Base-by-base conservation (phyloP, 108 stramenopile species). In the Nitzschia sp. region DNA sequence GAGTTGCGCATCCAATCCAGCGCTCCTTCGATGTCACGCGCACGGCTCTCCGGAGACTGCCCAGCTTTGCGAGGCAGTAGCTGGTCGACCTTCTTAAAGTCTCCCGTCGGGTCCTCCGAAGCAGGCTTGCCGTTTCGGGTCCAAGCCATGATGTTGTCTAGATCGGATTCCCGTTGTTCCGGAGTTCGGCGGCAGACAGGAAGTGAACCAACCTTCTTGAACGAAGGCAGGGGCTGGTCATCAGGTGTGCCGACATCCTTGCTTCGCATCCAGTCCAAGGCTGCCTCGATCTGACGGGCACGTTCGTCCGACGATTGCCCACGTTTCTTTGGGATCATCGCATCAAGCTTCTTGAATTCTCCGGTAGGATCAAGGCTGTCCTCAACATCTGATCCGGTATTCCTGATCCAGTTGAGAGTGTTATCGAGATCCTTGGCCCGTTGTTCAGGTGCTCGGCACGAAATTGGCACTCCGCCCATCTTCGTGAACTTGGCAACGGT, bases 21-120 rank as follows among this genome's bases (percentile, higher is more conserved):
- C 13, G 78, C 66, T 47, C 55, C 74, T 58, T 72, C 71, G 32
- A 79, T 72, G 3, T 79, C 78, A 9, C 47, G 28, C 2, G 76
- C 76, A 6, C 70, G 68, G 11, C 57, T 30, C 27, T 73, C 51
- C 1, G 57, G 57, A 25, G 15, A 33, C 27, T 70, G 68, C 4
- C 68, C 68, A 18, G 8, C 3, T 28, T 32, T 45, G 18, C 21
- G 18, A 35, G 68, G 68, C 5, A 70, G 42, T 26, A 70, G 29
- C 21, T 70, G 56, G 57, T 70, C 68, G 18, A 70, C 29, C 19
- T 34, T 58, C 68, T 70, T 70, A 45, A 70, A 70, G n/a, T 70
- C 57, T 3, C 57, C 68, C 2, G 66, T 51, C 21, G 68, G 36
- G 46, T 70, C 57, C 21, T 46, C 42, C 2, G 32, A 35, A 2